Base-by-base conservation (phyloP, 1,139 yeast genomes). In the Geotrichum armillariae region DNA sequence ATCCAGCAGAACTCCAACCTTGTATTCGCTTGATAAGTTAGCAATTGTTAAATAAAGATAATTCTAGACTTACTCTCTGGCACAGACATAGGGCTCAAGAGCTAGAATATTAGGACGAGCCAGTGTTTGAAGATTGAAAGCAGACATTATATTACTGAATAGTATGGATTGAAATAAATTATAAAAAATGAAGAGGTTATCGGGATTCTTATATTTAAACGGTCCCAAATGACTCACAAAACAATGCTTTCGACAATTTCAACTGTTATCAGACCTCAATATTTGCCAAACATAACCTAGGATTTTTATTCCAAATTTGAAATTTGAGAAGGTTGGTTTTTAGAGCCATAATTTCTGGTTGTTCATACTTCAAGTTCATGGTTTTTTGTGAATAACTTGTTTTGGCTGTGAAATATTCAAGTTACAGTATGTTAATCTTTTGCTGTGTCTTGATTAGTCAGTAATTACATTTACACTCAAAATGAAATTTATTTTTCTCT, bases 61-160 rank as follows among this genome's bases (percentile, higher is more conserved):
- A n/a, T n/a, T n/a, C n/a, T 29, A 21, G 38, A 60, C 73, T 33
- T 53, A 69, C 74, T 93, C 99, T 68, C 99, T 75, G 1, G 99
- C 99, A 70, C 99, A 93, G 52, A 96, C 77, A 66, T 93, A 93
- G 9, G 99, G 98, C 70, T 85, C 89, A 49, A 91, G 74, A 2
- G 79, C 71, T 56, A 80, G 75, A 54, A 91, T 88, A 58, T 91
- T 93, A 17, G 97, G 96, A 66, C 99, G 78, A 1, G 88, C 85
- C 17, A 88, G 66, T 14, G 76, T 72, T 46, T 74, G 71, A 45
- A 86, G 69, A 58, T 85, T 77, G 63, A 83, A 81, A 64, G 77
- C 73, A 5, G 64, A 47, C 62, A 60, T 62, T 7, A 39, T 44
- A 31, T 17, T 23, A 25, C 22, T 11, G 41, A 11, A 5, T 9